These are phyloP conservation scores for Linderina pennispora DNA, from an alignment of 192 early-diverging fungal species.

Conservation along the genomic window DNA sequence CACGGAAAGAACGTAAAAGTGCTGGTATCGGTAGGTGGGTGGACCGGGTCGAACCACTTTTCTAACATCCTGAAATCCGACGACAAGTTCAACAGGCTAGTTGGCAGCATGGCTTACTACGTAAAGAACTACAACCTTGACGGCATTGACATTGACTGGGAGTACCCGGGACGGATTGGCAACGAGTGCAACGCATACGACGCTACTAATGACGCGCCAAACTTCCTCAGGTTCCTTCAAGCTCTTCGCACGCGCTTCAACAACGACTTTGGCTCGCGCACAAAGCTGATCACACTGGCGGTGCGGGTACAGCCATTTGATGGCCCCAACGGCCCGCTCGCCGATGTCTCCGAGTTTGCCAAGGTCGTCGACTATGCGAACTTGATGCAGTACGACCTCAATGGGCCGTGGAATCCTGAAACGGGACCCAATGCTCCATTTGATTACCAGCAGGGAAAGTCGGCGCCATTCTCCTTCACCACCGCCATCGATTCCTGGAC, in stretches of 20 bases:
- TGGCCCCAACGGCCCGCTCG: constrained; percentile 19
- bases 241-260: constrained; percentile 52
- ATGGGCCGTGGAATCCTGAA: constrained; percentile 47
- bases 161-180: constrained; percentile 53
- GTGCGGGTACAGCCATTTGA: constrained; percentile 52
- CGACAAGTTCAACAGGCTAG: constrained; percentile 28
- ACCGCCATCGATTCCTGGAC: constrained; percentile 54
- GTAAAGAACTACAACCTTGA: constrained; percentile 52
- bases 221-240: constrained; percentile 53
- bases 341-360: constrained; percentile 56
- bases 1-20: constrained; percentile 53
- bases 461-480: constrained; percentile 33
- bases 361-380: constrained; percentile 58
- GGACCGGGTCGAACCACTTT: constrained; percentile 53
- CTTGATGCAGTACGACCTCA: constrained; percentile 61
- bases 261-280: constrained; percentile 15
- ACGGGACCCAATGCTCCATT: constrained; percentile 61
- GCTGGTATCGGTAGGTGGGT: constrained; percentile 58
- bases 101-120: constrained; percentile 40
- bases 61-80: constrained; percentile 13
- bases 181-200: constrained; percentile 38
- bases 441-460: constrained; percentile 16
- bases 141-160: constrained; percentile 74
- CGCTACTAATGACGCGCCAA: constrained; percentile 50
- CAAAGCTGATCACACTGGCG: constrained; percentile 60